Conservation (phyloP, 345 rosid genomes). For the Eutrema japonicum region DNA sequence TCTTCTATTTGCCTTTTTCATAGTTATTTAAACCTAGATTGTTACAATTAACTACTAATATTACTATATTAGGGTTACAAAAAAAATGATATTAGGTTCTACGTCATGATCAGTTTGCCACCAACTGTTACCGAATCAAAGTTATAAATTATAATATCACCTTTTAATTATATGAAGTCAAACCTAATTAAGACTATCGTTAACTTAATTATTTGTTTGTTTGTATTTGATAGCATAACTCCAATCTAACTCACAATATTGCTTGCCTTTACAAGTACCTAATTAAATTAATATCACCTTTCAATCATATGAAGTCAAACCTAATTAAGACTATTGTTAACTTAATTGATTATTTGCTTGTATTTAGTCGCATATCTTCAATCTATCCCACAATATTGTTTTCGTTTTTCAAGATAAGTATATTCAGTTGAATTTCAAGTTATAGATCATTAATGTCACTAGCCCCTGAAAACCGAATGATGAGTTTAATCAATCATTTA, state of each 20-base stretch:
- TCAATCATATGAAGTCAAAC: constrained; percentile 24
- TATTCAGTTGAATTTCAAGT: not conserved
- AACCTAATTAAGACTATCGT: constrained; percentile 30
- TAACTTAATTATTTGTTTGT: not conserved
- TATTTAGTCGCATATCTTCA: not conserved
- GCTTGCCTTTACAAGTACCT: not conserved
- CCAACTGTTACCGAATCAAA: constrained; percentile 22
- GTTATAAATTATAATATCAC: not conserved
- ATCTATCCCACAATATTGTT: not conserved
- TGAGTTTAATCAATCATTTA: constrained; percentile 34
- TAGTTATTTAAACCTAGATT: not conserved
- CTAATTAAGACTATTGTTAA: constrained; percentile 25
- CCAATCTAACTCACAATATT: not conserved
- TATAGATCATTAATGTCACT: too few species aligned
- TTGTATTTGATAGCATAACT: not conserved
- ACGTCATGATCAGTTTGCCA: constrained; percentile 27
- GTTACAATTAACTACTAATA: not conserved
- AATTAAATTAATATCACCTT: not conserved
- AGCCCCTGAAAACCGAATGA: constrained; percentile 22
- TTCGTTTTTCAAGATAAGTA: not conserved
- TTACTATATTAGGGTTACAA: not conserved
- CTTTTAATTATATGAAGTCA: constrained; percentile 23
- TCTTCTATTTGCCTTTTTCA: constrained; percentile 1
- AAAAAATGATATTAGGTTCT: constrained; percentile 19
- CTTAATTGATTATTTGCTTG: not conserved